These are phyloP conservation scores for Grigorovia transvaalensis DNA, from an alignment of 805 yeast genomes.

Conservation along the genomic window DNA sequence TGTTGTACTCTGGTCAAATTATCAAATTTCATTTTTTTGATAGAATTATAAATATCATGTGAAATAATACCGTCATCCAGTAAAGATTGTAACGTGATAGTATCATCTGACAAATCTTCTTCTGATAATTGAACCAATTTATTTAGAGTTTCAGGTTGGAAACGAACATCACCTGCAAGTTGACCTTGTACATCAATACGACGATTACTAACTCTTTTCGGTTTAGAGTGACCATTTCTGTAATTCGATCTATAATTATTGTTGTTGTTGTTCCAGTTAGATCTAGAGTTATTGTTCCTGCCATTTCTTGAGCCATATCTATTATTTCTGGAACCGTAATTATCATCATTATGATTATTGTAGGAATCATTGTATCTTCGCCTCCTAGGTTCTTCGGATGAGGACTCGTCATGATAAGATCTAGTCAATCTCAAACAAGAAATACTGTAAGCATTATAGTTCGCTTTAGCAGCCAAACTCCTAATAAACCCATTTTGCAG, in stretches of 20 bases:
- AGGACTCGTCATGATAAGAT: not conserved
- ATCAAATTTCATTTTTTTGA: constrained; percentile 36
- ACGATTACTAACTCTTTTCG: not conserved
- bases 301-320: not conserved
- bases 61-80: constrained; percentile 23
- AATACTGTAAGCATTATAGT: not conserved
- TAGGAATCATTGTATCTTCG: not conserved
- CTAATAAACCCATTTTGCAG: not conserved
- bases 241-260: not conserved
- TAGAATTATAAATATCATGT: constrained; percentile 26
- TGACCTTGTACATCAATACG: not conserved
- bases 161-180: constrained; percentile 3
- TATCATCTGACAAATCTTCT: constrained; percentile 1
- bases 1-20: constrained; percentile 63
- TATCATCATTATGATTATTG: not conserved
- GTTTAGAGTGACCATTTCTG: not conserved
- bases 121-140: constrained; percentile 13
- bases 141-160: constrained; percentile 9
- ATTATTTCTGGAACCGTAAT: not conserved
- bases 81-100: constrained; percentile 23
- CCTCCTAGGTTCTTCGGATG: not conserved
- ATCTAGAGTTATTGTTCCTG: not conserved
- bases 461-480: not conserved
- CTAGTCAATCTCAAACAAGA: not conserved
- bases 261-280: not conserved